phyloP scores from a whole-genome alignment of 441 rosid species.

The Sinapis alba region DNA sequence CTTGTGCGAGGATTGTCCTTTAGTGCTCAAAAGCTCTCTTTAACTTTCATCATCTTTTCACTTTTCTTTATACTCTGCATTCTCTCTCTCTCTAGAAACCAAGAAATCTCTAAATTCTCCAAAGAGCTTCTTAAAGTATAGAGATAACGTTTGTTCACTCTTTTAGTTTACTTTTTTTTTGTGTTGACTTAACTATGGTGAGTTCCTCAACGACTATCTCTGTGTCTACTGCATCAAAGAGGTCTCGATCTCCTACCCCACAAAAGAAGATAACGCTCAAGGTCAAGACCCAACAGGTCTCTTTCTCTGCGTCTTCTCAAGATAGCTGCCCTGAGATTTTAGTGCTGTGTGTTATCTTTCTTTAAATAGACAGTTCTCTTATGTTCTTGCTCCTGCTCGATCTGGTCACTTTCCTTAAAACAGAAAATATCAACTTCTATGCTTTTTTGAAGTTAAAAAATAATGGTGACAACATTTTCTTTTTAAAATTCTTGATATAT shows the following conservation, averaged over 20 bases:
- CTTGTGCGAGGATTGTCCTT: constrained; percentile 12
- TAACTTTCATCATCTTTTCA: constrained; percentile 1
- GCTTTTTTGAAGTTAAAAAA: neutral
- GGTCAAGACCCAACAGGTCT: constrained; percentile 37
- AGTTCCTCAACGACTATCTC: constrained; percentile 28
- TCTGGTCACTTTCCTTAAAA: neutral
- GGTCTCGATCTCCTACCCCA: constrained; percentile 26
- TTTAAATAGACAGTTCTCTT: neutral
- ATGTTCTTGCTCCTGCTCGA: neutral
- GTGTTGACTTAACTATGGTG: constrained; percentile 3
- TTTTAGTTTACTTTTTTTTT: neutral
- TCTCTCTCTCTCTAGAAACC: neutral
- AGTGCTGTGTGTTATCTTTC: neutral
- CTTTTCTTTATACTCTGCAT: neutral
- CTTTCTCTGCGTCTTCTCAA: constrained; percentile 3
- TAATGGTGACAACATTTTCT: neutral
- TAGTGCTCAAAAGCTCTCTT: neutral
- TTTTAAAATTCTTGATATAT: neutral
- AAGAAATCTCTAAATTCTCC: neutral
- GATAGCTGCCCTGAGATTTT: neutral
- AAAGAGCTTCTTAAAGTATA: neutral
- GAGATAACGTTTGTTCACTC: neutral
- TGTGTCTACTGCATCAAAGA: constrained; percentile 31
- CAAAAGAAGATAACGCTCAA: constrained; percentile 10
- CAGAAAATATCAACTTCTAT: neutral